Conservation (phyloP, 2,329 filamentous ascomycete genomes). For the Phialophora tarda region DNA sequence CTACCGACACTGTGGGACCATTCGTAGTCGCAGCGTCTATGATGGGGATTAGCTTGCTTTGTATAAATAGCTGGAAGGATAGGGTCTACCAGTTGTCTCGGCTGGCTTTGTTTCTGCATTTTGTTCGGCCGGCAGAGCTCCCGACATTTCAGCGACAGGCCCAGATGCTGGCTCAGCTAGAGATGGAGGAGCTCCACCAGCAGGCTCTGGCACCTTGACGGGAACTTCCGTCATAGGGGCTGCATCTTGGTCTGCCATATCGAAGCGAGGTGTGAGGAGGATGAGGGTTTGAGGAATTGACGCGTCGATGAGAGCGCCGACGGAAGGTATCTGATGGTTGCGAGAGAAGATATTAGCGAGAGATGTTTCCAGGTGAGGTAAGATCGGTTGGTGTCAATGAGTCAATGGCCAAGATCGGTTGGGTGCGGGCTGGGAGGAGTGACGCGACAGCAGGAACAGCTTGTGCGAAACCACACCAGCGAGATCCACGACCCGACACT, state of each 20-base stretch:
- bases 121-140: conserved; percentile 45
- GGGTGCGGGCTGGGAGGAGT: conserved; percentile 16
- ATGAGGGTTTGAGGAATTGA: conserved; percentile 14
- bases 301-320: conserved; percentile 25
- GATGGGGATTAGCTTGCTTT: neutral
- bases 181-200: conserved; percentile 36
- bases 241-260: conserved; percentile 28
- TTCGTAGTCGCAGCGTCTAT: conserved; percentile 40
- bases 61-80: conserved; percentile 18
- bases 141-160: conserved; percentile 37
- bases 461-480: conserved; percentile 12
- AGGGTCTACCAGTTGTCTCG: conserved; percentile 40
- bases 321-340: conserved; percentile 21
- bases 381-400: neutral
- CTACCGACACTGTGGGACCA: conserved; percentile 37
- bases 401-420: conserved; percentile 12
- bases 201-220: conserved; percentile 37
- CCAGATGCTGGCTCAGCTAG: conserved; percentile 37
- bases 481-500: conserved; percentile 7
- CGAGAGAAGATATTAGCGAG: conserved; percentile 18
- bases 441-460: conserved; percentile 28
- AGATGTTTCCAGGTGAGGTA: neutral
- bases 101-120: conserved; percentile 43
- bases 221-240: conserved; percentile 32
- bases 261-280: conserved; percentile 14